A percentile compares a stretch with the other conserved stretches of the same genome.
phyloP scores from a whole-genome alignment of 1,284 basidiomycete genomes.

The Thelephora terrestris region DNA sequence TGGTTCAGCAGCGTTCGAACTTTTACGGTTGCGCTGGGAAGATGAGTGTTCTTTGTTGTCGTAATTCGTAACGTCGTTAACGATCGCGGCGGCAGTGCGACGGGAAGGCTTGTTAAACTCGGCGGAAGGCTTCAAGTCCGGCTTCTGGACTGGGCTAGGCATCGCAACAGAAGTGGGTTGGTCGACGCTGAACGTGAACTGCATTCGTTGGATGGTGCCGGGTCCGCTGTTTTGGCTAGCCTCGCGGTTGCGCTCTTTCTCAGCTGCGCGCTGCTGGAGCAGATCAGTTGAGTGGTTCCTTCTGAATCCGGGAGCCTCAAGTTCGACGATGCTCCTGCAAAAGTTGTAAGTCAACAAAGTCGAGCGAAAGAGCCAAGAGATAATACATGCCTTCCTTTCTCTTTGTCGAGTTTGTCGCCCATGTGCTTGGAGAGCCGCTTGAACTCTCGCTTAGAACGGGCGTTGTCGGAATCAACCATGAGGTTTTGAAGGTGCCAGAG shows the following conservation, averaged over 20 bases:
- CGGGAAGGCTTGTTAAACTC: slow-evolving; percentile 44
- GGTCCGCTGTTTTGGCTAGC: slow-evolving; percentile 51
- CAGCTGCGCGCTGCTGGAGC: slow-evolving; percentile 64
- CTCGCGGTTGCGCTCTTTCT: slow-evolving; percentile 69
- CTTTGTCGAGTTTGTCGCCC: slow-evolving; percentile 81
- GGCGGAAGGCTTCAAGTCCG: slow-evolving; percentile 55
- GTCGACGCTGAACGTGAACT: slow-evolving; percentile 76
- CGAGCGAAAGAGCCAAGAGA: slow-evolving; percentile 6
- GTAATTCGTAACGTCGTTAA: slow-evolving; percentile 10
- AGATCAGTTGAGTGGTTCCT: slow-evolving; percentile 65
- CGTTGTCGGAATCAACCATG: slow-evolving; percentile 80
- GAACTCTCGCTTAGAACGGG: slow-evolving; percentile 77
- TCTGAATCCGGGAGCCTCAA: slow-evolving; percentile 68
- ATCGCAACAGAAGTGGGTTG: slow-evolving; percentile 42
- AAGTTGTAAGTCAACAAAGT: slow-evolving; percentile 5
- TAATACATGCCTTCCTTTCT: slow-evolving; percentile 64
- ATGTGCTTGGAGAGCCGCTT: slow-evolving; percentile 75
- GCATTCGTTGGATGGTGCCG: slow-evolving; percentile 72
- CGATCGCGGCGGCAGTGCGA: slow-evolving; percentile 22
- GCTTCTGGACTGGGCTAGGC: slow-evolving; percentile 43
- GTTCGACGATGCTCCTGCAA: slow-evolving; percentile 64
- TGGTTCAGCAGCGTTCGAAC: slow-evolving; percentile 9
- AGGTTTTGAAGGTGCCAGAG: slow-evolving; percentile 82
- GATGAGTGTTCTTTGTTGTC: slow-evolving; percentile 26
- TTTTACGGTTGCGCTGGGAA: slow-evolving; percentile 30